Evolutionary conservation across 345 rosid species (phyloP).

Genomic region (Bruguiera sexangula): DNA sequence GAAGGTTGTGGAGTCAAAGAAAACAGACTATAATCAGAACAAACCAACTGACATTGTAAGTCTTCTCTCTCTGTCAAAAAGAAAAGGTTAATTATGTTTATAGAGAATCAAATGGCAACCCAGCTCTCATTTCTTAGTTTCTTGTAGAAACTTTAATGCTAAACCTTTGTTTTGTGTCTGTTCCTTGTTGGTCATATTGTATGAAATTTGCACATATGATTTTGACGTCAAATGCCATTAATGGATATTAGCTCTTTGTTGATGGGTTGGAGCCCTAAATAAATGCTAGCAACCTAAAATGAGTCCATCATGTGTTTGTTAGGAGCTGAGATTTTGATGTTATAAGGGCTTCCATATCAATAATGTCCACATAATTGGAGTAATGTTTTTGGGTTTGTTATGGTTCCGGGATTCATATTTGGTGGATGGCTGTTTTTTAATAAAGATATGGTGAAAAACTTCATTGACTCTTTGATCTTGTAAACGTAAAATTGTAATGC

Average conservation of each 20-base stretch:
- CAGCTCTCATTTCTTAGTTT: neutral
- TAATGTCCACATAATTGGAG: too few species aligned
- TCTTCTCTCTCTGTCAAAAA: conserved; percentile 2
- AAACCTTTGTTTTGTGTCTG: neutral
- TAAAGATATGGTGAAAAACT: neutral
- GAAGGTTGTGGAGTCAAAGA: conserved; percentile 88
- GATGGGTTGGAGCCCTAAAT: too few species aligned
- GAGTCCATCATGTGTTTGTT: too few species aligned
- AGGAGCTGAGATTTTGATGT: too few species aligned
- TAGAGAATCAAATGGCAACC: too few species aligned
- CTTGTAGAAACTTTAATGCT: neutral
- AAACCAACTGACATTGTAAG: conserved; percentile 92
- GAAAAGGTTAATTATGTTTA: too few species aligned
- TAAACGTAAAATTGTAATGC: neutral
- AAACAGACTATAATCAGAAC: conserved; percentile 75
- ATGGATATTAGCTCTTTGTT: neutral
- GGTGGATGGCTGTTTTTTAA: neutral
- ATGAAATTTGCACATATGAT: neutral
- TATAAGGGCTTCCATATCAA: too few species aligned
- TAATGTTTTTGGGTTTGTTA: neutral
- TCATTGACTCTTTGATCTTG: neutral
- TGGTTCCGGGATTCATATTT: neutral
- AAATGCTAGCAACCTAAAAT: too few species aligned
- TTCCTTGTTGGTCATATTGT: neutral
- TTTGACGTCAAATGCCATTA: neutral